These are phyloP conservation scores for Camelina laxa DNA, from an alignment of 345 rosid species.

Conservation along the genomic window DNA sequence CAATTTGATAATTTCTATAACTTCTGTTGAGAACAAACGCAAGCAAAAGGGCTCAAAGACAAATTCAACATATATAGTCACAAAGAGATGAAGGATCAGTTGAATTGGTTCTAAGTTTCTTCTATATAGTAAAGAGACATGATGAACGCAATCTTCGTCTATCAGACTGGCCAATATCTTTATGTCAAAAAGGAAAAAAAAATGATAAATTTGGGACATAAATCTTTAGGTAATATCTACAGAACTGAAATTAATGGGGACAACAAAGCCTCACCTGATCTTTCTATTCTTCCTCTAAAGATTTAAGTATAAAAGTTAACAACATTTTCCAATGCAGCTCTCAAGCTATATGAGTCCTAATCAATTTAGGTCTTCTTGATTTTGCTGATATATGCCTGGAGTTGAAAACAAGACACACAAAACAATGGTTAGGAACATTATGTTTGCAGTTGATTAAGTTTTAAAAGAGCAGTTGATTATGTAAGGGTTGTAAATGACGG, in stretches of 20 bases:
- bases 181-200: no score
- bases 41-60: no score
- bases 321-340: conserved; percentile 16
- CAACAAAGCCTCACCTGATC: conserved; percentile 17
- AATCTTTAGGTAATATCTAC: conserved; percentile 17
- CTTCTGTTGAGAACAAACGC: no score
- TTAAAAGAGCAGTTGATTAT: conserved; percentile 9
- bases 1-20: no score
- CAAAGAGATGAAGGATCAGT: no score
- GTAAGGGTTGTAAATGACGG: conserved; percentile 21
- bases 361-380: conserved; percentile 37
- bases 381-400: conserved; percentile 45
- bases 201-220: no score
- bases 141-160: no score
- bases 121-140: no score
- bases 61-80: no score
- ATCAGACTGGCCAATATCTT: no score
- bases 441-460: conserved; percentile 12
- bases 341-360: neutral
- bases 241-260: conserved; percentile 16
- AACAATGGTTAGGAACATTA: neutral
- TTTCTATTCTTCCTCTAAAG: conserved; percentile 1
- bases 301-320: conserved; percentile 1
- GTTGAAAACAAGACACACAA: conserved; percentile 6
- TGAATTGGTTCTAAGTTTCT: no score